Evolutionary conservation across 768 basidiomycete species (phyloP).

Genomic region (Leccinum rimulosum): DNA sequence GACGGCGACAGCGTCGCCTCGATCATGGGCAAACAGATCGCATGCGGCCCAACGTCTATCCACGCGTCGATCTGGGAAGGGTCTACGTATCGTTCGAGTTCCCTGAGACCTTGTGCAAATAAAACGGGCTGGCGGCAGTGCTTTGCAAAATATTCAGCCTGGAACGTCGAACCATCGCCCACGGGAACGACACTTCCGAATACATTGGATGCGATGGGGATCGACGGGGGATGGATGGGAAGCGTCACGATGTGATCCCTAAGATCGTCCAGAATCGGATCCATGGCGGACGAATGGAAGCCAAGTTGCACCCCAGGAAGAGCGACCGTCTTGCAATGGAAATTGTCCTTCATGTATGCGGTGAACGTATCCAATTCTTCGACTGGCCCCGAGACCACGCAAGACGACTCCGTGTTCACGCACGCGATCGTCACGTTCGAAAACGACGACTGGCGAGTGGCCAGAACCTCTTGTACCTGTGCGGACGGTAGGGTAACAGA

Average conservation of each 20-base stretch:
- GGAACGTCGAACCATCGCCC: conserved; percentile 49
- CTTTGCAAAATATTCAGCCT: conserved; percentile 50
- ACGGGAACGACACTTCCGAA: conserved; percentile 50
- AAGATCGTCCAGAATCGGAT: conserved; percentile 51
- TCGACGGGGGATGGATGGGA: conserved; percentile 43
- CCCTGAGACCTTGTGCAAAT: conserved; percentile 50
- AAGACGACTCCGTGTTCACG: conserved; percentile 56
- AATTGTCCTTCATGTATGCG: conserved; percentile 35
- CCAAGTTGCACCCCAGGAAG: conserved; percentile 55
- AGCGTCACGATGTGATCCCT: conserved; percentile 36
- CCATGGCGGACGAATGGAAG: conserved; percentile 68
- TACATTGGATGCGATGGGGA: conserved; percentile 65
- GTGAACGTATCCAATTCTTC: conserved; percentile 43
- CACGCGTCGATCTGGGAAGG: conserved; percentile 41
- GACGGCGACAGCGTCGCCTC: conserved; percentile 30
- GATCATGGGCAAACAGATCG: conserved; percentile 56
- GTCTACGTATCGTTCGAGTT: conserved; percentile 32
- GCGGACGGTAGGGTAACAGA: conserved; percentile 43
- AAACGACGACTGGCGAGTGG: conserved; percentile 29
- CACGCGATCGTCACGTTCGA: conserved; percentile 52
- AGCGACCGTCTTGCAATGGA: conserved; percentile 39
- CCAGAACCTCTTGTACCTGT: conserved; percentile 36
- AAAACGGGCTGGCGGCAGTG: conserved; percentile 58
- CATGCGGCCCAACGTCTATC: conserved; percentile 70
- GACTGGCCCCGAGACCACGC: conserved; percentile 58